These are phyloP conservation scores for Solanum lignicaule DNA, from an alignment of 257 asterid species.

Conservation along the genomic window DNA sequence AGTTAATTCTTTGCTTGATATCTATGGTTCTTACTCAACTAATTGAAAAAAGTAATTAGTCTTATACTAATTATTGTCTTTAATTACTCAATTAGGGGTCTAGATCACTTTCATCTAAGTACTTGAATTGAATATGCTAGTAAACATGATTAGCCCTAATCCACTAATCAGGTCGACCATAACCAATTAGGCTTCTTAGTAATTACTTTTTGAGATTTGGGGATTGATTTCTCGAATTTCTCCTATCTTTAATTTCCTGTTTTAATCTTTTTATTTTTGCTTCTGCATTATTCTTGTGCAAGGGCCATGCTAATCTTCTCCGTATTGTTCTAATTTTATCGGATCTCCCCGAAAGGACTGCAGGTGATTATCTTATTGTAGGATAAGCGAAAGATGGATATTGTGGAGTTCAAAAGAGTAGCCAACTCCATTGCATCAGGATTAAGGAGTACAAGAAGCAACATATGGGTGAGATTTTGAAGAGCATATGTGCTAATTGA, in stretches of 20 bases:
- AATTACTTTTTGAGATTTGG: neutral
- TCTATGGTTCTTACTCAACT: neutral
- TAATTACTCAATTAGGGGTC: neutral
- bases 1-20: neutral
- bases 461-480: neutral
- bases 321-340: neutral
- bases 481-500: neutral
- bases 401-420: neutral
- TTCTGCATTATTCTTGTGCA: neutral
- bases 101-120: neutral
- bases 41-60: neutral
- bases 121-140: neutral
- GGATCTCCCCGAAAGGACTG: neutral
- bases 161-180: neutral
- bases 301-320: neutral
- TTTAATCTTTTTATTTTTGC: neutral
- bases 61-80: neutral
- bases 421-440: neutral
- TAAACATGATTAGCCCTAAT: neutral
- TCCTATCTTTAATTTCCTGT: neutral
- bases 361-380: neutral
- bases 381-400: neutral
- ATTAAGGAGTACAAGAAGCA: neutral
- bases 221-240: neutral
- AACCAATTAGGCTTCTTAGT: neutral